These are phyloP conservation scores for Paraglomus brasilianum DNA, from an alignment of 192 early-diverging fungal genomes.

Conservation along the genomic window DNA sequence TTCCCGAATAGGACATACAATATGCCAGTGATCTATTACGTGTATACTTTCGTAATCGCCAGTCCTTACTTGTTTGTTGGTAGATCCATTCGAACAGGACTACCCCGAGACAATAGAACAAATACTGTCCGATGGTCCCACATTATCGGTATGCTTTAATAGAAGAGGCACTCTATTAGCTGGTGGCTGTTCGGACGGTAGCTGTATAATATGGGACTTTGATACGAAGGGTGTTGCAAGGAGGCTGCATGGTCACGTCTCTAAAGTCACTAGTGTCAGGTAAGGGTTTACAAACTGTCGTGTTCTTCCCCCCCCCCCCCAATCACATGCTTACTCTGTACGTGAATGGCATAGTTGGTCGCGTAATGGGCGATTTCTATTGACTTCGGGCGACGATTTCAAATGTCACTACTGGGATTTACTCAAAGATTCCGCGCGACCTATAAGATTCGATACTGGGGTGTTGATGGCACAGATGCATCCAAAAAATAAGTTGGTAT, in stretches of 20 bases:
- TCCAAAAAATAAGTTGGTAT: slow-evolving; percentile 67
- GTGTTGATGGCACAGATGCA: slow-evolving; percentile 75
- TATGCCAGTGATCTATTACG: neutral
- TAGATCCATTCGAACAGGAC: slow-evolving; percentile 80
- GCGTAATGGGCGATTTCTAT: slow-evolving; percentile 69
- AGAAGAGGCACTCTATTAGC: slow-evolving; percentile 78
- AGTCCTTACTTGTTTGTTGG: neutral
- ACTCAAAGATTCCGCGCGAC: slow-evolving; percentile 49
- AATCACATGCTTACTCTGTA: neutral
- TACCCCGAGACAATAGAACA: slow-evolving; percentile 79
- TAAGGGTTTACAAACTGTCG: slow-evolving; percentile 27
- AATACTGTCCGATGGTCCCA: slow-evolving; percentile 69
- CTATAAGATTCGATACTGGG: slow-evolving; percentile 67
- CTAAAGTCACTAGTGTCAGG: slow-evolving; percentile 74
- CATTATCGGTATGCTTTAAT: slow-evolving; percentile 73
- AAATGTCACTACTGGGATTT: slow-evolving; percentile 90
- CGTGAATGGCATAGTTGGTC: slow-evolving; percentile 67
- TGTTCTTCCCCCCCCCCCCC: neutral
- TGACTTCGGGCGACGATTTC: slow-evolving; percentile 79
- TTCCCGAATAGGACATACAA: too few species aligned
- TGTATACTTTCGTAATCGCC: neutral
- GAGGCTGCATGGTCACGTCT: slow-evolving; percentile 74
- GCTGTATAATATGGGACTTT: slow-evolving; percentile 84
- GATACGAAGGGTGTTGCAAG: slow-evolving; percentile 76
- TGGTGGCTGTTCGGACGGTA: slow-evolving; percentile 76